Evolutionary conservation across 2,329 filamentous ascomycete genomes (phyloP).

Genomic region (Aspergillus oerlinghausenensis): DNA sequence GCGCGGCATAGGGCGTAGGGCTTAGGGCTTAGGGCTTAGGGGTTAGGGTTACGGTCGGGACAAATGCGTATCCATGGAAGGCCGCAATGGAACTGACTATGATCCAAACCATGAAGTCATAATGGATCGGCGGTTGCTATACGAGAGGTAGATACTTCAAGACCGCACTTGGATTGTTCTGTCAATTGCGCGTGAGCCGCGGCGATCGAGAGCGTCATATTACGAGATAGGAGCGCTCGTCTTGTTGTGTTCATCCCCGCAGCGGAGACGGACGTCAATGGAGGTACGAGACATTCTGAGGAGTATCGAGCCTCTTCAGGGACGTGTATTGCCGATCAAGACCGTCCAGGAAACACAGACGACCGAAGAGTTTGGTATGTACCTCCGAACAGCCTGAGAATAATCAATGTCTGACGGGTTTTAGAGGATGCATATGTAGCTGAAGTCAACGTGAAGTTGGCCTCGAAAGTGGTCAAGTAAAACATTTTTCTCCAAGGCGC

Average conservation of each 20-base stretch:
- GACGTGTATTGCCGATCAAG: conserved; percentile 36
- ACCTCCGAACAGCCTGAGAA: not conserved
- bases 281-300: conserved; percentile 19
- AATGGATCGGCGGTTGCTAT: not conserved
- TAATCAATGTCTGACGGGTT: conserved; percentile 4
- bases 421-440: conserved; percentile 41
- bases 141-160: not conserved
- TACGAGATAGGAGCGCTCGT: not conserved
- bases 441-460: conserved; percentile 42
- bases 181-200: not conserved
- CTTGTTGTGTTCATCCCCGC: not conserved
- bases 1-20: no score
- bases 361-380: conserved; percentile 38
- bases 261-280: conserved; percentile 13
- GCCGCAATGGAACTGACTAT: not conserved
- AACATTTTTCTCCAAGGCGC: conserved; percentile 1
- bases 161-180: not conserved
- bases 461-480: conserved; percentile 42
- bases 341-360: conserved; percentile 42
- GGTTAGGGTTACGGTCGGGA: conserved; percentile 16
- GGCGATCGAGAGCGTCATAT: not conserved
- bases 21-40: conserved; percentile 26
- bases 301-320: conserved; percentile 26
- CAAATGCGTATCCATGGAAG: not conserved
- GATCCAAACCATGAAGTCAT: not conserved